phyloP scores from a whole-genome alignment of 2,329 filamentous ascomycete species.

The Zasmidium cellare region DNA sequence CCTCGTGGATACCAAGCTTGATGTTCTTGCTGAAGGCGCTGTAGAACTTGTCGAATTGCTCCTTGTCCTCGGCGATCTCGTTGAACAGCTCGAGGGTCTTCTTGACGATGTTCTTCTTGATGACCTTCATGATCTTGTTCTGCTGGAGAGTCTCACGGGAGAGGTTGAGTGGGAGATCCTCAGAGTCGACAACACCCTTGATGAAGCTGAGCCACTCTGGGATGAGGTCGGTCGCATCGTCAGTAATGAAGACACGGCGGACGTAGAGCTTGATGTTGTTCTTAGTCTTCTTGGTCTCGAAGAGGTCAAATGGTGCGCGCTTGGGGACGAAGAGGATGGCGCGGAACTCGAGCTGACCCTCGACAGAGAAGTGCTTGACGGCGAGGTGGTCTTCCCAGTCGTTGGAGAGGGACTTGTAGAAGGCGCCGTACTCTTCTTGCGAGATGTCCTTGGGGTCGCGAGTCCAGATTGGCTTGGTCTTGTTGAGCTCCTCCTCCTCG shows the following conservation, averaged over 20 bases:
- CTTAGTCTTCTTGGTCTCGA: slow-evolving; percentile 99
- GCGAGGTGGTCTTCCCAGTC: slow-evolving; percentile 99
- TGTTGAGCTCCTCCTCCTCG: slow-evolving; percentile 99
- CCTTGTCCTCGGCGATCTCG: slow-evolving; percentile 98
- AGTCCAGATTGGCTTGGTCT: slow-evolving; percentile 99
- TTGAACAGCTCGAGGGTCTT: slow-evolving; percentile 99
- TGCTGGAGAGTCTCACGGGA: slow-evolving; percentile 99
- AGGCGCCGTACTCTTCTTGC: slow-evolving; percentile 94
- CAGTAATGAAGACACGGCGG: slow-evolving; percentile 99
- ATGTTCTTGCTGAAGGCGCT: slow-evolving; percentile 99
- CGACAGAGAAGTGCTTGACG: slow-evolving; percentile 99
- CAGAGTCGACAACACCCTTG: slow-evolving; percentile 99
- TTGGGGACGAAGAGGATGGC: slow-evolving; percentile 99
- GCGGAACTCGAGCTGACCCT: slow-evolving; percentile 99
- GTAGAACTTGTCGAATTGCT: slow-evolving; percentile 99
- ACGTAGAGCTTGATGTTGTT: slow-evolving; percentile 99
- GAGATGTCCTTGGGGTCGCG: slow-evolving; percentile 95
- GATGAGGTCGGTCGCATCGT: slow-evolving; percentile 97
- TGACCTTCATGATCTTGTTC: slow-evolving; percentile 99
- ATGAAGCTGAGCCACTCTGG: slow-evolving; percentile 99
- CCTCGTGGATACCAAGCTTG: slow-evolving; percentile 99
- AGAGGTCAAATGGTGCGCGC: slow-evolving; percentile 98
- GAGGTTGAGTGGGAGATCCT: slow-evolving; percentile 98
- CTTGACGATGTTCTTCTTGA: slow-evolving; percentile 99
- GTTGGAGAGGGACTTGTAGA: slow-evolving; percentile 99